A percentile compares a stretch with the other conserved stretches of the same genome.
Conservation (phyloP, 1,139 yeast species). For the Yamadazyma triangularis region DNA sequence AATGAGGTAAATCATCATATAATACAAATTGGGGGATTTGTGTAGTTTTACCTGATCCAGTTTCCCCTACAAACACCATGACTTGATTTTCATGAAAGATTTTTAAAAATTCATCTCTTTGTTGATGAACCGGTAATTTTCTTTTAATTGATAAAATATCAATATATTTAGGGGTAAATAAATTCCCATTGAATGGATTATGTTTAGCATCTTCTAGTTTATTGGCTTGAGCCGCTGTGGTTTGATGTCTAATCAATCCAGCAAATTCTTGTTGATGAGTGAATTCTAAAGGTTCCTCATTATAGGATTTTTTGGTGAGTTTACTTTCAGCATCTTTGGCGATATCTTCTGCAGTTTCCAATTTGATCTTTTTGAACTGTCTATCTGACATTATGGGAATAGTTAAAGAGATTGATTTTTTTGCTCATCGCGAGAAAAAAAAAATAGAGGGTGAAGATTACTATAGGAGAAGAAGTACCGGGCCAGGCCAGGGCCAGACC, state of each 20-base stretch:
- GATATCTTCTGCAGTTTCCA: slow-evolving; percentile 10
- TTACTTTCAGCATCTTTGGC: slow-evolving; percentile 7
- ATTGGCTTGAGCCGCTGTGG: slow-evolving; percentile 71
- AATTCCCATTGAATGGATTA: slow-evolving; percentile 77
- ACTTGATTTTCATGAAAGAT: slow-evolving; percentile 86
- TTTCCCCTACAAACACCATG: slow-evolving; percentile 98
- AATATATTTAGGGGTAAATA: slow-evolving; percentile 61
- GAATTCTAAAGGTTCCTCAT: slow-evolving; percentile 3
- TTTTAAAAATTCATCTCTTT: slow-evolving; percentile 79
- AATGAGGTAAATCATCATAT: slow-evolving; percentile 86
- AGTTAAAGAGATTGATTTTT: too few relatives aligned
- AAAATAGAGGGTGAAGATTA: too few relatives aligned
- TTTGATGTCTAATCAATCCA: slow-evolving; percentile 54
- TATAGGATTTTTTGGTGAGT: slow-evolving; percentile 2
- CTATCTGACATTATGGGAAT: slow-evolving; percentile 4
- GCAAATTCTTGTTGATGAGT: slow-evolving; percentile 57
- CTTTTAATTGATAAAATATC: slow-evolving; percentile 76
- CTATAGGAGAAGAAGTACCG: too few relatives aligned
- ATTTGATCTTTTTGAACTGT: slow-evolving; percentile 9
- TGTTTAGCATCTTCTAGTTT: slow-evolving; percentile 55
- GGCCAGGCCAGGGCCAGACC: too few relatives aligned
- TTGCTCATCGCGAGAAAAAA: too few relatives aligned
- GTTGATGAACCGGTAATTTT: slow-evolving; percentile 90
- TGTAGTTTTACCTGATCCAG: slow-evolving; percentile 97
- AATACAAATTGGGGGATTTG: slow-evolving; percentile 95